Percentiles rank a stretch among this genome's conserved stretches.
Conservation (phyloP, 179 eudicot species). For the Actinidia chinensis region DNA sequence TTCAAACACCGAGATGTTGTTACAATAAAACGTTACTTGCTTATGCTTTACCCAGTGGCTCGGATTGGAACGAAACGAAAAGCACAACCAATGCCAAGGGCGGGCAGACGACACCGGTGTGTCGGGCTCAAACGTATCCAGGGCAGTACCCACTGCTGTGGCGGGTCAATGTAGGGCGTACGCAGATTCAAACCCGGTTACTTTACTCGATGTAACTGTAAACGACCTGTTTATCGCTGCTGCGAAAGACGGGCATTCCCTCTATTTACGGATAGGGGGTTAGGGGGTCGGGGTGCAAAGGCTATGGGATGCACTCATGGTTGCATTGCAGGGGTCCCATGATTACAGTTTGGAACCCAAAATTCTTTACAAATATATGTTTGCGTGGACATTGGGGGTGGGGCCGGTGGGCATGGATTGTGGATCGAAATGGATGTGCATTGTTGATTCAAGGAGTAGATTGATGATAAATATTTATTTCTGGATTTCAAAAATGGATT, state of each 20-base stretch:
- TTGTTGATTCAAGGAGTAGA: too few relatives aligned
- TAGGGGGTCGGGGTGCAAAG: not conserved
- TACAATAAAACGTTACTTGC: not conserved
- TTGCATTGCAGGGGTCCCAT: slow-evolving; percentile 31
- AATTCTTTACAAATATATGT: slow-evolving; percentile 16
- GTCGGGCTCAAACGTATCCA: slow-evolving; percentile 22
- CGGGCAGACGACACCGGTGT: slow-evolving; percentile 13
- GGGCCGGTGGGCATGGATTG: too few relatives aligned
- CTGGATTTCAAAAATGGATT: too few relatives aligned
- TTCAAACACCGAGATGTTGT: not conserved
- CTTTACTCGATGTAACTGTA: slow-evolving; percentile 27
- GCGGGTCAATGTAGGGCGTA: slow-evolving; percentile 14
- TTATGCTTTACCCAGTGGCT: slow-evolving; percentile 11
- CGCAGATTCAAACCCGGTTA: slow-evolving; percentile 17
- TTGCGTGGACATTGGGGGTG: too few relatives aligned
- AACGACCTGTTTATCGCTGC: slow-evolving; percentile 3
- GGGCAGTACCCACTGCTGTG: slow-evolving; percentile 21
- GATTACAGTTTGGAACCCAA: slow-evolving; percentile 35
- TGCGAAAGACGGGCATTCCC: slow-evolving; percentile 30
- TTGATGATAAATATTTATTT: too few relatives aligned
- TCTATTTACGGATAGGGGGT: slow-evolving; percentile 25
- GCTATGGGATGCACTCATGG: slow-evolving; percentile 30
- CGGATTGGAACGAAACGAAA: slow-evolving; percentile 22
- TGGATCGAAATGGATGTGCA: too few relatives aligned
- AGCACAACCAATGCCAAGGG: slow-evolving; percentile 13